Evolutionary conservation across 495 filamentous ascomycete species (phyloP).

Genomic region (Xylaria longipes): DNA sequence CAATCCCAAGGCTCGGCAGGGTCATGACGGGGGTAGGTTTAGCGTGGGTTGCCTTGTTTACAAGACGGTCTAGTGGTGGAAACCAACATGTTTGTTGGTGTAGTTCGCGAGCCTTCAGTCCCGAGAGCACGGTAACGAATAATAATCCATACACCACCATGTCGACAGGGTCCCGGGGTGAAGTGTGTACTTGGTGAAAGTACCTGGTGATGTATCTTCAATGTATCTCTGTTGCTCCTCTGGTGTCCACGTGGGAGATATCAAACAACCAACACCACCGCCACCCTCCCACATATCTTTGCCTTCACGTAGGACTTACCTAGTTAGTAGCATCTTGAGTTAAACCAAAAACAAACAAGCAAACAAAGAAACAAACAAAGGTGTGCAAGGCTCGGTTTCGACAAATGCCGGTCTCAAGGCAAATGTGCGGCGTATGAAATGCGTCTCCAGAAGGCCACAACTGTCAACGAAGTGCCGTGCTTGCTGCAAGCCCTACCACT

Average conservation of each 20-base stretch:
- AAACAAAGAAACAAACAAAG: background rate
- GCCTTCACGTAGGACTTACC: background rate
- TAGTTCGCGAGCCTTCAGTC: constrained; percentile 15
- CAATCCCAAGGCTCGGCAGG: background rate
- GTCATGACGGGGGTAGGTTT: constrained; percentile 4
- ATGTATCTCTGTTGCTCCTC: constrained; percentile 14
- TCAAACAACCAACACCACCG: background rate
- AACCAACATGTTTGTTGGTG: background rate
- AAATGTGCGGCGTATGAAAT: background rate
- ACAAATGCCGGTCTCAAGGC: background rate
- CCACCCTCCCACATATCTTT: background rate
- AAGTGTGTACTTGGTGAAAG: background rate
- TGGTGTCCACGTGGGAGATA: background rate
- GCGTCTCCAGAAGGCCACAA: background rate
- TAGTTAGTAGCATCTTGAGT: background rate
- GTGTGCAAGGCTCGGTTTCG: background rate
- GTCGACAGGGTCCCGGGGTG: constrained; percentile 4
- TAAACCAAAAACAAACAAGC: background rate
- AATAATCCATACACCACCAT: background rate
- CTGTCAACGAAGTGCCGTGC: background rate
- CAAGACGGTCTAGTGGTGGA: background rate
- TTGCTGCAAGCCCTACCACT: constrained; percentile 2
- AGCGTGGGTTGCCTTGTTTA: constrained; percentile 17
- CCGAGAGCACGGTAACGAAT: constrained; percentile 19
- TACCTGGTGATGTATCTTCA: constrained; percentile 13